phyloP scores from a whole-genome alignment of 2,329 filamentous ascomycete species.

The Colletotrichum sp. region DNA sequence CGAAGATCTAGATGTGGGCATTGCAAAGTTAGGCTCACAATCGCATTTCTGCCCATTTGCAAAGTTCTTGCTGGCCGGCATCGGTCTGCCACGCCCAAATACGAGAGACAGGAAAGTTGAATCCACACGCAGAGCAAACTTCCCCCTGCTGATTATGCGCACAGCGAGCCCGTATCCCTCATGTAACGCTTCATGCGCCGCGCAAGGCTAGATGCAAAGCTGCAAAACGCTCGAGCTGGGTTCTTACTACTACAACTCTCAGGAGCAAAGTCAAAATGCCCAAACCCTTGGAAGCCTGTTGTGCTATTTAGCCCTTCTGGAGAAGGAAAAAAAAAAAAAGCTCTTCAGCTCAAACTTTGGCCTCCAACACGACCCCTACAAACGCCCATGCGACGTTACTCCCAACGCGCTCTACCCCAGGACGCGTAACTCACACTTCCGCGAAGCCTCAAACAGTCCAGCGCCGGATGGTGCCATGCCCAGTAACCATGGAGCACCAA shows the following conservation, averaged over 20 bases:
- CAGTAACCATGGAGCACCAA: neutral
- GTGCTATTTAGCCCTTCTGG: neutral
- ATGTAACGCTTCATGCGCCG: neutral
- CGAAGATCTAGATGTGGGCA: neutral
- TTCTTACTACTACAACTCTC: neutral
- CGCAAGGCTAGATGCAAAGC: neutral
- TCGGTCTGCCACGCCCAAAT: neutral
- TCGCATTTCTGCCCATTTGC: neutral
- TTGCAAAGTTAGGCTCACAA: neutral
- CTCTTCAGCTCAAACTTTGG: neutral
- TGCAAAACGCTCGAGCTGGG: neutral
- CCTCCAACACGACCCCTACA: neutral
- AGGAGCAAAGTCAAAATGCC: neutral
- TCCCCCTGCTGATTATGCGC: neutral
- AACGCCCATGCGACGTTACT: neutral
- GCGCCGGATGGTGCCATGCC: neutral
- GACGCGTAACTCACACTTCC: conserved; percentile 9
- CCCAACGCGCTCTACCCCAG: neutral
- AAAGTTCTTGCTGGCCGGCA: neutral
- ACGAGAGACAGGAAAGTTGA: neutral
- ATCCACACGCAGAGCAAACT: neutral
- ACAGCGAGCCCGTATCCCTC: neutral
- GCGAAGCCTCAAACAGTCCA: conserved; percentile 7
- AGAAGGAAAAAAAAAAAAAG: neutral
- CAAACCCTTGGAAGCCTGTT: neutral